Evolutionary conservation across 495 filamentous ascomycete species (phyloP), one percentile per base, ranked within the genome.

Genomic region (Choiromyces venosus): DNA sequence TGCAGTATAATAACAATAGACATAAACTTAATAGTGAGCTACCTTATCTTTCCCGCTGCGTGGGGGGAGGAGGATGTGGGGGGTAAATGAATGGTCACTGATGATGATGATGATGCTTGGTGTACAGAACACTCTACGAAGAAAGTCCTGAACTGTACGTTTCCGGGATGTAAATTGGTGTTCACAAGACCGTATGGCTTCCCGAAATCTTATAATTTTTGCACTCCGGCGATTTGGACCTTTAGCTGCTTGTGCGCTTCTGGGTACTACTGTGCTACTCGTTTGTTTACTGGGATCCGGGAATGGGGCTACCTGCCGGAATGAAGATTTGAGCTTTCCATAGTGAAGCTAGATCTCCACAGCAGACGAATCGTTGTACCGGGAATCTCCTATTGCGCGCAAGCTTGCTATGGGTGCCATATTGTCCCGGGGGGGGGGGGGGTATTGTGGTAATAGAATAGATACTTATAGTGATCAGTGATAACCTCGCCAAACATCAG

Each of bases 401-500:
- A 18, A 18, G 52, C 52, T 61, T 61, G 52, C 52, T 61, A 61
- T 61, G 12, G 52, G 52, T 33, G 52, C 52, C 16, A 61, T 61
- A 14, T 61, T 14, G 25, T 29, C 25, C 16, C n/a, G n/a, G n/a
- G n/a, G n/a, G n/a, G n/a, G n/a, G n/a, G 52, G 52, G 52, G 25
- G 21, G n/a, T 33, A 12, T 77, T 42, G 12, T 64, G 44, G 39
- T 73, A 42, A 73, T 61, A 68, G 37, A 65, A 35, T 66, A 37
- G n/a, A 29, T 44, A 65, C 74, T 33, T 65, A 37, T 38, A 25
- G 25, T 65, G 25, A 42, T 64, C 67, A 79, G 78, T 8, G 78
- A 79, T 36, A 79, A 79, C 56, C 70, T 79, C 33, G 76, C 79
- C 29, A 79, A 79, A 25, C 78, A 79, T 36, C 78, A 79, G 66